Percentiles rank a stretch among this genome's conserved stretches.
Evolutionary conservation across 2,329 filamentous ascomycete genomes (phyloP).

Genomic region (Pleochaeta shiraiana): DNA sequence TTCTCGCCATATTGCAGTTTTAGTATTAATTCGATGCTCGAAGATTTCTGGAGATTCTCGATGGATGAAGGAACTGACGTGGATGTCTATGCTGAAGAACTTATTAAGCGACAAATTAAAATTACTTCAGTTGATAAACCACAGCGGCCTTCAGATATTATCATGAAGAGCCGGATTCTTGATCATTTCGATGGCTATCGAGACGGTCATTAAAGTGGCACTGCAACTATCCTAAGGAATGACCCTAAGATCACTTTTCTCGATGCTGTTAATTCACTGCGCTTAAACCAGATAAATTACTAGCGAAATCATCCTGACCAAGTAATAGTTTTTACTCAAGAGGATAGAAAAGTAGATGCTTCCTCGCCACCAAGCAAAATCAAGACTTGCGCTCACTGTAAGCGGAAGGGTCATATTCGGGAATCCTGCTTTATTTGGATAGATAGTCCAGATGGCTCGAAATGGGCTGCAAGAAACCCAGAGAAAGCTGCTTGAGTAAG

Average conservation of each 20-base stretch:
- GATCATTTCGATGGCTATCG: not conserved
- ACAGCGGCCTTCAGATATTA: not conserved
- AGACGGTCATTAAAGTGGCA: not conserved
- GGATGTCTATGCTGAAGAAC: not conserved
- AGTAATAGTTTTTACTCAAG: not conserved
- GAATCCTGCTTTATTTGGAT: not conserved
- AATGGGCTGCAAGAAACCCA: not conserved
- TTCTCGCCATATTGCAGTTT: not conserved
- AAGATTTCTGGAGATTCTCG: slow-evolving; percentile 2
- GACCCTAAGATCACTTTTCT: not conserved
- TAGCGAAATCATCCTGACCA: not conserved
- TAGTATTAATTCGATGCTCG: not conserved
- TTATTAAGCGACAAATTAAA: not conserved
- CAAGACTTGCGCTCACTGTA: not conserved
- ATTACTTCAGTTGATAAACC: not conserved
- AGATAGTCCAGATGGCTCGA: not conserved
- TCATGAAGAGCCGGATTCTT: not conserved
- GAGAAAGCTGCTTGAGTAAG: not conserved
- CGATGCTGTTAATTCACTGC: not conserved
- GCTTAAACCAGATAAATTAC: not conserved
- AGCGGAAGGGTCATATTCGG: not conserved
- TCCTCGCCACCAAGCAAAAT: not conserved
- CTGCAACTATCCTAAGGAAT: not conserved
- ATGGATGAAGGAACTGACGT: slow-evolving; percentile 2
- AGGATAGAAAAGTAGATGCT: not conserved